Percentiles rank a stretch among this genome's conserved stretches.
These are phyloP conservation scores for Cystobasidium tubakii DNA, from an alignment of 768 basidiomycete genomes.

Conservation along the genomic window DNA sequence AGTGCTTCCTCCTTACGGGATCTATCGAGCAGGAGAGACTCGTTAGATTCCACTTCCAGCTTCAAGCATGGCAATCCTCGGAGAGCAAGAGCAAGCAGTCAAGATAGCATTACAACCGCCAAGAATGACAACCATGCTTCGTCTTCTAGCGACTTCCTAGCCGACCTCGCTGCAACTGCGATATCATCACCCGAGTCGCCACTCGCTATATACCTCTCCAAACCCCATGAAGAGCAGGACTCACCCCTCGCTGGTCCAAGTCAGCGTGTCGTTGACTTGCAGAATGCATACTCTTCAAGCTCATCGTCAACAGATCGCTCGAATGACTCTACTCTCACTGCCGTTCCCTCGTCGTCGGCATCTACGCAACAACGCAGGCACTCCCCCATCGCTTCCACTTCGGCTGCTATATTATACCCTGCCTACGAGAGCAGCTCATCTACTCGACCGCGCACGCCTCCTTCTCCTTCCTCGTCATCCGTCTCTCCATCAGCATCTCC, in stretches of 20 bases:
- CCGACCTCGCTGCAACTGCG: background rate
- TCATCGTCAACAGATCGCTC: background rate
- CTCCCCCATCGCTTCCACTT: background rate
- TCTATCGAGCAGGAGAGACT: background rate
- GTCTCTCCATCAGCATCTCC: background rate
- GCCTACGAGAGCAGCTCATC: background rate
- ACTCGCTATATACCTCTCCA: slow-evolving; percentile 6
- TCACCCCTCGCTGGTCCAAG: background rate
- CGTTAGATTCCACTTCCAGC: background rate
- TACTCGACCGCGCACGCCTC: background rate
- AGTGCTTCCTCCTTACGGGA: background rate
- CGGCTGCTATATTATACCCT: background rate
- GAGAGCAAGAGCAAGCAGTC: background rate
- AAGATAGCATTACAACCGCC: slow-evolving; percentile 2
- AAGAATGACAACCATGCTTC: background rate
- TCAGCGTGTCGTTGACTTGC: background rate
- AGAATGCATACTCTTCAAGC: background rate
- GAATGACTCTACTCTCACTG: background rate
- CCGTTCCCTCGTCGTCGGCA: background rate
- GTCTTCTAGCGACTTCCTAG: background rate
- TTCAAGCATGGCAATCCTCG: background rate
- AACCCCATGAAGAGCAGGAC: slow-evolving; percentile 1
- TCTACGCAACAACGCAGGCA: background rate
- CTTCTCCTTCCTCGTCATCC: slow-evolving; percentile 20
- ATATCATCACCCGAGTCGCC: background rate